These are phyloP conservation scores for Scalesia atractyloides DNA, from an alignment of 129 eudicot genomes.

Conservation along the genomic window DNA sequence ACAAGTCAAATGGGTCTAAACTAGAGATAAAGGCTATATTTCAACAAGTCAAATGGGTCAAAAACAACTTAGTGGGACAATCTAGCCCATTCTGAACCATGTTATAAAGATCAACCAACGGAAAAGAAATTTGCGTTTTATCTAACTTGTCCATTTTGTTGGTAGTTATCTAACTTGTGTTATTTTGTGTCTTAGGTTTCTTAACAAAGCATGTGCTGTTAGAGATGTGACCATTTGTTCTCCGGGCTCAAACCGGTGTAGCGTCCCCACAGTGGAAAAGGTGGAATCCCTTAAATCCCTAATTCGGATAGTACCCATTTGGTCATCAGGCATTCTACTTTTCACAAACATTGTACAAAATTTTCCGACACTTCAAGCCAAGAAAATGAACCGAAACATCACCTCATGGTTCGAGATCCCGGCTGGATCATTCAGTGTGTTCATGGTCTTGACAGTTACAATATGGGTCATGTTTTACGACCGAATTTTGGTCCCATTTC, in stretches of 20 bases:
- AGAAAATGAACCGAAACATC: constrained; percentile 40
- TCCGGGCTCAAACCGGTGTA: constrained; percentile 47
- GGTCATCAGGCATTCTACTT: constrained; percentile 51
- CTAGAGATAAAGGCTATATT: no score
- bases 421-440: constrained; percentile 43
- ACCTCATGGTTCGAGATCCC: constrained; percentile 44
- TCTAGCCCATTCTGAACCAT: background rate
- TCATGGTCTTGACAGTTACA: constrained; percentile 33
- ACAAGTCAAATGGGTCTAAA: no score
- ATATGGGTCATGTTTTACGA: constrained; percentile 51
- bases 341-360: constrained; percentile 17
- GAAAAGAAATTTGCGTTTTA: background rate
- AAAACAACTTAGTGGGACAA: background rate
- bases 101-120: no score
- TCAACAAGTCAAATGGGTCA: background rate
- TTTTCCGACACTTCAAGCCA: constrained; percentile 54
- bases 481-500: constrained; percentile 43
- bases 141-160: background rate
- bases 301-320: constrained; percentile 52
- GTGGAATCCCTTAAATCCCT: constrained; percentile 61
- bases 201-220: constrained; percentile 66
- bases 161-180: background rate
- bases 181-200: constrained; percentile 40
- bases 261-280: constrained; percentile 51
- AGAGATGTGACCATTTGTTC: constrained; percentile 43